phyloP scores from a whole-genome alignment of 257 asterid genomes.

The Solanum phureja region DNA sequence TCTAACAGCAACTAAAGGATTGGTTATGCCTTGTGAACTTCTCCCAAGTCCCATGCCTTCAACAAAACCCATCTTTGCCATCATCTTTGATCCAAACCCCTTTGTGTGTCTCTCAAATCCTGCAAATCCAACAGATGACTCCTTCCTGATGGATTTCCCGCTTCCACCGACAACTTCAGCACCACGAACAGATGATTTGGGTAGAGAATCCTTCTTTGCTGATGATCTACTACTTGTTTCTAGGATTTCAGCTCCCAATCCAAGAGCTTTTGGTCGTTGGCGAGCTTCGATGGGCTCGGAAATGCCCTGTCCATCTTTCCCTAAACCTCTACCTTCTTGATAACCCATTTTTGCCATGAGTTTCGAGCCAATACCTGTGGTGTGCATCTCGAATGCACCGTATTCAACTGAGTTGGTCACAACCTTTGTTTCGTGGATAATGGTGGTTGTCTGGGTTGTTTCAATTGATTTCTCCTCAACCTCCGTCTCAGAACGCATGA shows the following conservation, averaged over 20 bases:
- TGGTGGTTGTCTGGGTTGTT: slow-evolving; percentile 24
- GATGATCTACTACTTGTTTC: slow-evolving; percentile 28
- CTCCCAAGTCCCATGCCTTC: slow-evolving; percentile 82
- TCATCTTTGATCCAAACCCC: slow-evolving; percentile 92
- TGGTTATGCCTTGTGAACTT: slow-evolving; percentile 77
- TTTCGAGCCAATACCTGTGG: slow-evolving; percentile 95
- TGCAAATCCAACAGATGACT: slow-evolving; percentile 31
- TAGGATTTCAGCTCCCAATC: slow-evolving; percentile 73
- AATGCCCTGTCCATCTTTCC: slow-evolving; percentile 82
- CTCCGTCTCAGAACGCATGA: slow-evolving; percentile 31
- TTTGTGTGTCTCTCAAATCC: slow-evolving; percentile 81
- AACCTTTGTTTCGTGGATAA: slow-evolving; percentile 16
- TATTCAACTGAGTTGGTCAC: slow-evolving; percentile 24
- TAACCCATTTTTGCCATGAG: slow-evolving; percentile 98
- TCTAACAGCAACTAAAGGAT: slow-evolving; percentile 63
- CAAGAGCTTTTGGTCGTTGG: slow-evolving; percentile 88
- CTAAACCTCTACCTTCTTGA: slow-evolving; percentile 70
- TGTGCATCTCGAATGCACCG: slow-evolving; percentile 86
- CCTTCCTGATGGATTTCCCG: slow-evolving; percentile 18
- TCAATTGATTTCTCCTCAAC: slow-evolving; percentile 19
- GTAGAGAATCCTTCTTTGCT: slow-evolving; percentile 6
- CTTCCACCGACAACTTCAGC: slow-evolving; percentile 14
- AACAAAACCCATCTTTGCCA: slow-evolving; percentile 88
- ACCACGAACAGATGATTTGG: slow-evolving; percentile 2
- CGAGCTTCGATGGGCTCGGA: slow-evolving; percentile 67